Evolutionary conservation across 208 protist genomes (phyloP).

Genomic region (Phytomonas francai): DNA sequence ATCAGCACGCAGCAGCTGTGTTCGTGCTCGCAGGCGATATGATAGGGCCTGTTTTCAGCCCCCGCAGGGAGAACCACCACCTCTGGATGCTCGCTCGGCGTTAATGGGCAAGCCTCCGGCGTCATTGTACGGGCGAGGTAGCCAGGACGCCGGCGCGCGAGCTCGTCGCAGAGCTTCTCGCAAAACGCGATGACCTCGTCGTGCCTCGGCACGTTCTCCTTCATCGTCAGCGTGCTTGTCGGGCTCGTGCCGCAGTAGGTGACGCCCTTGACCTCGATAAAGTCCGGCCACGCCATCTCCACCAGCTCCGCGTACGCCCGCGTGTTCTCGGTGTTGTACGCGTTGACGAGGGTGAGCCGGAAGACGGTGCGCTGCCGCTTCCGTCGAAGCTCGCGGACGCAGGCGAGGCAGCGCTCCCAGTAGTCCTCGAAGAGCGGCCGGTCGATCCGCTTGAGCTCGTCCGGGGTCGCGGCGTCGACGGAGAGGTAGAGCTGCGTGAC

Average conservation of each 20-base stretch:
- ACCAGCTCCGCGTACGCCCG: slow-evolving; percentile 81
- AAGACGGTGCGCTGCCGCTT: slow-evolving; percentile 95
- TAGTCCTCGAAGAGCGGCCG: slow-evolving; percentile 93
- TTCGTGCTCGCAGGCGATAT: slow-evolving; percentile 88
- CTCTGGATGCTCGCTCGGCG: too few species aligned
- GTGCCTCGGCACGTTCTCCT: slow-evolving; percentile 90
- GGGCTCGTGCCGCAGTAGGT: slow-evolving; percentile 89
- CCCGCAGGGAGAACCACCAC: not conserved
- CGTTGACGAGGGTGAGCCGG: slow-evolving; percentile 94
- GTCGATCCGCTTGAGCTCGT: slow-evolving; percentile 88
- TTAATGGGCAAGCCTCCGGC: not conserved
- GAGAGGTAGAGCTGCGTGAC: slow-evolving; percentile 94
- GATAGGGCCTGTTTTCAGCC: slow-evolving; percentile 35
- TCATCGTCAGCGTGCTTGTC: slow-evolving; percentile 86
- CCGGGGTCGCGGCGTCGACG: slow-evolving; percentile 88
- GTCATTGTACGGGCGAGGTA: slow-evolving; percentile 20
- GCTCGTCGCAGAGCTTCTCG: slow-evolving; percentile 41
- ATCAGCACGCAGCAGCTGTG: slow-evolving; percentile 91
- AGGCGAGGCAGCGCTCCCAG: slow-evolving; percentile 91
- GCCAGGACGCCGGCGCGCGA: slow-evolving; percentile 34
- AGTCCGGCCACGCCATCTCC: slow-evolving; percentile 87
- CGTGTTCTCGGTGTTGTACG: slow-evolving; percentile 84
- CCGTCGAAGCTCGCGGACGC: slow-evolving; percentile 67
- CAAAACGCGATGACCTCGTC: slow-evolving; percentile 92
- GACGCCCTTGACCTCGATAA: slow-evolving; percentile 95